Conservation (phyloP, 163 green algal genomes). For the Chloroidium sp. region DNA sequence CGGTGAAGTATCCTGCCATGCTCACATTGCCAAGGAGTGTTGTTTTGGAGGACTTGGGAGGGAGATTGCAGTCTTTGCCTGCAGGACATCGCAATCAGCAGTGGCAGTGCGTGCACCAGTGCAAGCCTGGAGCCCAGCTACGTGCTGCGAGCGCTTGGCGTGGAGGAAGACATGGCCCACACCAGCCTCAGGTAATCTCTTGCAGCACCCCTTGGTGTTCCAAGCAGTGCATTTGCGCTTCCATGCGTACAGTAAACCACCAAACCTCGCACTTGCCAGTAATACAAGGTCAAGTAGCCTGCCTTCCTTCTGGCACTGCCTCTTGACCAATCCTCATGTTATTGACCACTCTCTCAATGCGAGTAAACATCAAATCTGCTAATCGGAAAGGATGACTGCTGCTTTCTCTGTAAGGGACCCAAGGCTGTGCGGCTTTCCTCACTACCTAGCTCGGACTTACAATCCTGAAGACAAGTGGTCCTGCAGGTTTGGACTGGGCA, state of each 20-base stretch:
- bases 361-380: no score
- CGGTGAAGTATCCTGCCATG: background rate
- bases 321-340: no score
- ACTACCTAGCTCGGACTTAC: background rate
- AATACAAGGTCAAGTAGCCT: no score
- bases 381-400: no score
- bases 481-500: conserved; percentile 61
- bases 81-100: conserved; percentile 87
- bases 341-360: no score
- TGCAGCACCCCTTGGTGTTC: no score
- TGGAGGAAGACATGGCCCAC: conserved; percentile 99
- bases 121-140: conserved; percentile 94
- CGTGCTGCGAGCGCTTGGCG: conserved; percentile 92
- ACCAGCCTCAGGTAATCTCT: conserved; percentile 68
- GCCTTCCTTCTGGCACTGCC: no score
- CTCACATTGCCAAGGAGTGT: no score
- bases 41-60: background rate
- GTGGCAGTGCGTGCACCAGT: conserved; percentile 88
- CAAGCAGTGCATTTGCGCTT: no score
- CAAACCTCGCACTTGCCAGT: background rate
- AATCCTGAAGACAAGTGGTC: background rate
- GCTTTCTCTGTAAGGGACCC: no score
- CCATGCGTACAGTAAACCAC: background rate
- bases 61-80: background rate
- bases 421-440: background rate